phyloP scores from a whole-genome alignment of 768 basidiomycete genomes.

The Lactifluus subvellereus region DNA sequence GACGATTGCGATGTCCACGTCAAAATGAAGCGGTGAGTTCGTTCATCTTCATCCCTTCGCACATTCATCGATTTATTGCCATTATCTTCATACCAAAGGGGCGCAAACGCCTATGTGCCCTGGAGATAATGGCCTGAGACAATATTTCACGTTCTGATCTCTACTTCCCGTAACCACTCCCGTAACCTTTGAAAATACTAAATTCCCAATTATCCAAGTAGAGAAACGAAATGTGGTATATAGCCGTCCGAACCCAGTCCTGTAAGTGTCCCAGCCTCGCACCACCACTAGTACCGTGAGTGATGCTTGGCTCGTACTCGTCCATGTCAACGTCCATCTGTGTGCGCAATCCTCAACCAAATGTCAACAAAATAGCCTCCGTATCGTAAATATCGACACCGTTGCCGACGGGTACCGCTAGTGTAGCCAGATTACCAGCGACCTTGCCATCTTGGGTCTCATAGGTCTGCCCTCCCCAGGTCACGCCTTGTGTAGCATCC shows the following conservation, averaged over 20 bases:
- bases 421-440: constrained; percentile 32
- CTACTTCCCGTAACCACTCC: neutral
- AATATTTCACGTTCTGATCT: constrained; percentile 45
- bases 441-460: constrained; percentile 44
- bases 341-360: constrained; percentile 18
- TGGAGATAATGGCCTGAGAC: constrained; percentile 71
- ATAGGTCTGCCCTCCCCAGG: constrained; percentile 55
- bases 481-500: constrained; percentile 45
- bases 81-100: constrained; percentile 60
- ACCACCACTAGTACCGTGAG: neutral
- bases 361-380: constrained; percentile 42
- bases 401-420: constrained; percentile 30
- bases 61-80: constrained; percentile 36
- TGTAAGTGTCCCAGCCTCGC: neutral
- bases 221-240: neutral
- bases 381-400: constrained; percentile 46
- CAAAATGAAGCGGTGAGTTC: constrained; percentile 26
- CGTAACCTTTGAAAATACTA: neutral
- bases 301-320: neutral
- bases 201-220: neutral
- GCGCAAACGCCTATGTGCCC: constrained; percentile 62
- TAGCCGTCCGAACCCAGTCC: neutral
- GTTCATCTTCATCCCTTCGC: constrained; percentile 6
- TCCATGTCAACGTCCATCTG: neutral
- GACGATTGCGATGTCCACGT: neutral